A percentile compares a stretch with the other conserved stretches of the same genome.
Conservation (phyloP, 495 filamentous ascomycete species). For the Aspergillus campestris region DNA sequence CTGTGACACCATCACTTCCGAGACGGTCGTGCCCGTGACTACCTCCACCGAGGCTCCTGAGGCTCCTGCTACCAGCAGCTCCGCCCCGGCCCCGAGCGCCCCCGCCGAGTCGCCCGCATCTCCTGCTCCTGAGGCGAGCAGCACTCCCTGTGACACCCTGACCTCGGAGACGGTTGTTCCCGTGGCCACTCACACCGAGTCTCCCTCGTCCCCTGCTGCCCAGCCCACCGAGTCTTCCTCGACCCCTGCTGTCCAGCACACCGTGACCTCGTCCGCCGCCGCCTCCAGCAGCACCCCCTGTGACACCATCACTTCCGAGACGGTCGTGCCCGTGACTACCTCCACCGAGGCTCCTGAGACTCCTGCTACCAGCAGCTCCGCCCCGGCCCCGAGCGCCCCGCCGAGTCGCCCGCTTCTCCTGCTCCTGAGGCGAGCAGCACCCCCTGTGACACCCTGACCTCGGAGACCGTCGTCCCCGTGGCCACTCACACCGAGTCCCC, state of each 20-base stretch:
- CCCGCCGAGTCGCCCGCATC: slow-evolving; percentile 1
- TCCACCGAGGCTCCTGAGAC: slow-evolving; percentile 1
- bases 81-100: slow-evolving; percentile 6
- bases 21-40: background rate
- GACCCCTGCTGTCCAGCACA: background rate
- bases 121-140: slow-evolving; percentile 3
- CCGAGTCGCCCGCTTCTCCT: background rate
- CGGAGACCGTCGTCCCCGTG: slow-evolving; percentile 3
- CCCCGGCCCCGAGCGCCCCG: slow-evolving; percentile 6
- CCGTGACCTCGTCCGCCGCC: background rate
- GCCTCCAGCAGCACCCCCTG: background rate
- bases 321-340: background rate
- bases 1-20: no score
- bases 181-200: no score
- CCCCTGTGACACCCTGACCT: slow-evolving; percentile 16
- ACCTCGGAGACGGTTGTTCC: background rate
- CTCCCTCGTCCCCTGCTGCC: background rate
- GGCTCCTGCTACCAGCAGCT: slow-evolving; percentile 4
- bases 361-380: slow-evolving; percentile 5
- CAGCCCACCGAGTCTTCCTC: background rate
- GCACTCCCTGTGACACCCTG: slow-evolving; percentile 1
- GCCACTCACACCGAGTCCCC: no score
- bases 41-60: slow-evolving; percentile 1
- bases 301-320: no score
- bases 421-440: slow-evolving; percentile 4